These are phyloP conservation scores for Petunia axillaris DNA, from an alignment of 257 asterid genomes.

Conservation along the genomic window DNA sequence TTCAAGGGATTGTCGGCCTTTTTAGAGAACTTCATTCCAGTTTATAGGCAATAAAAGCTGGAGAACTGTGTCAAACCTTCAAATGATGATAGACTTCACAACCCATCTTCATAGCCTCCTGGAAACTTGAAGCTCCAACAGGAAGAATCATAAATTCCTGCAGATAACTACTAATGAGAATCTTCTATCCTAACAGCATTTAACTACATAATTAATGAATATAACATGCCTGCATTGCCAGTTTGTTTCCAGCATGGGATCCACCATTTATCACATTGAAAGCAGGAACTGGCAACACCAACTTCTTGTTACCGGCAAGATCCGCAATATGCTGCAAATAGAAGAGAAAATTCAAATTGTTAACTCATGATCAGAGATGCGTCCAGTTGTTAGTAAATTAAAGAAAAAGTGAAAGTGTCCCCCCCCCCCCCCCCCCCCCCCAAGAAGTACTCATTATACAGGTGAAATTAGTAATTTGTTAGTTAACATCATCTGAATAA, in stretches of 20 bases:
- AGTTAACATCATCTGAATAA: not conserved
- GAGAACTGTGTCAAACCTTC: slow-evolving; percentile 49
- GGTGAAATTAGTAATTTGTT: not conserved
- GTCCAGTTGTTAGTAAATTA: not conserved
- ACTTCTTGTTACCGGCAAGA: slow-evolving; percentile 91
- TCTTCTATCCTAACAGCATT: no score
- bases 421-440: not conserved
- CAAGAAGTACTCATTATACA: not conserved
- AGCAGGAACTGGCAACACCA: slow-evolving; percentile 97
- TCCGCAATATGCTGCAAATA: slow-evolving; percentile 88
- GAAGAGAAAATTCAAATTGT: not conserved
- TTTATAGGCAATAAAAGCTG: not conserved
- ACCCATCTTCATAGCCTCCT: slow-evolving; percentile 99
- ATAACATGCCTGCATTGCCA: slow-evolving; percentile 89
- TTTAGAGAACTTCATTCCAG: not conserved
- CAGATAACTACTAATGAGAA: slow-evolving; percentile 12
- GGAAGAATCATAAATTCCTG: slow-evolving; percentile 99
- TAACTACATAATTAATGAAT: not conserved
- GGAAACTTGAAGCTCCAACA: slow-evolving; percentile 86
- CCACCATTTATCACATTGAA: slow-evolving; percentile 99
- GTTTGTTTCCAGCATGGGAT: slow-evolving; percentile 98
- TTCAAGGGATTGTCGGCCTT: not conserved
- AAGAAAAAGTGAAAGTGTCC: not conserved
- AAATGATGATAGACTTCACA: slow-evolving; percentile 95
- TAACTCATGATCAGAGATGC: not conserved